A percentile compares a stretch with the other conserved stretches of the same genome.
phyloP scores from a whole-genome alignment of 23 red algal genomes.

The Cyanidium caldarium region DNA sequence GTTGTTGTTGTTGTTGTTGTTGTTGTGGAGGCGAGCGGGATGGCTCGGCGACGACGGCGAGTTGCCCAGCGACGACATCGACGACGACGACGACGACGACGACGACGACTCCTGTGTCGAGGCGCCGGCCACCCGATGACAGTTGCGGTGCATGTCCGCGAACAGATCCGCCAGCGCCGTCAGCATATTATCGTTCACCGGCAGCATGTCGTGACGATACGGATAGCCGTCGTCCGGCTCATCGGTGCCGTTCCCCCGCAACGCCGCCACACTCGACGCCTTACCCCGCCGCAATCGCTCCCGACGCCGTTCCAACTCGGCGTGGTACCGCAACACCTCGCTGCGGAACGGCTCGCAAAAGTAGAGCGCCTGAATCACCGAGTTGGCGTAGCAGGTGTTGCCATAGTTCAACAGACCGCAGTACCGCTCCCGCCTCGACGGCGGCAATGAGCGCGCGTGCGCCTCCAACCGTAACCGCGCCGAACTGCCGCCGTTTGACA shows the following conservation, averaged over 20 bases:
- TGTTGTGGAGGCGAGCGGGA: too few species aligned
- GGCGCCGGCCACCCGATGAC: too few species aligned
- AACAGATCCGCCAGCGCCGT: conserved; percentile 74
- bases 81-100: neutral
- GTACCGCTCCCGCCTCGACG: neutral
- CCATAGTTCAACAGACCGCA: conserved; percentile 20
- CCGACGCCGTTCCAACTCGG: conserved; percentile 4
- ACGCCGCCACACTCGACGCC: neutral
- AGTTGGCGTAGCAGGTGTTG: conserved; percentile 91
- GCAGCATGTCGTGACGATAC: neutral
- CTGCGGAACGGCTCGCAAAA: conserved; percentile 90
- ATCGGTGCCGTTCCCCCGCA: too few species aligned
- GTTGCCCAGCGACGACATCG: neutral
- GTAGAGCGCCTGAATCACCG: conserved; percentile 89
- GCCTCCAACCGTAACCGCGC: neutral
- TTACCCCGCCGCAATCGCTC: neutral
- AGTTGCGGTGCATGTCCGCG: conserved; percentile 67
- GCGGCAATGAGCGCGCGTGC: neutral
- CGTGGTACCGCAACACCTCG: conserved; percentile 16
- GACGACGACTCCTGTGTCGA: too few species aligned
- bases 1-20: too few species aligned
- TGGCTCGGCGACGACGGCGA: neutral
- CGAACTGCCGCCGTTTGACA: neutral
- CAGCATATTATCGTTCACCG: conserved; percentile 58
- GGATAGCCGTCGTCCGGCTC: neutral